These are phyloP conservation scores for Aspergillus vadensis DNA, from an alignment of 2,329 filamentous ascomycete genomes.

Conservation along the genomic window DNA sequence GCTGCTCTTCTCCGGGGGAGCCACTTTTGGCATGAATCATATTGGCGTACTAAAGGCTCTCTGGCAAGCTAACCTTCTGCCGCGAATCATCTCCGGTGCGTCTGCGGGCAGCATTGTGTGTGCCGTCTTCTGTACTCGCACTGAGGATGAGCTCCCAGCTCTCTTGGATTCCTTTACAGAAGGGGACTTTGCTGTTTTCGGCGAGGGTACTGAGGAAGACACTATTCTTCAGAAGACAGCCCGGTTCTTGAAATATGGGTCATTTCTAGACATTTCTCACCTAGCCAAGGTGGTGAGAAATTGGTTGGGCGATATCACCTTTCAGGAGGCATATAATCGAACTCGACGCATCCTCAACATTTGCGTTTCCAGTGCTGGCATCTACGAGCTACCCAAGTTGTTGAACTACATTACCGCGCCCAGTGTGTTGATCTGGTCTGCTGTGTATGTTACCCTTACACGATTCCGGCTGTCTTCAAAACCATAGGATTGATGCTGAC, in stretches of 20 bases:
- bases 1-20: conserved; percentile 79
- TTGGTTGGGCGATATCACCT: conserved; percentile 85
- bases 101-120: conserved; percentile 87
- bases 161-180: conserved; percentile 72
- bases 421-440: conserved; percentile 95
- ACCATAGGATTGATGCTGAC: conserved; percentile 14
- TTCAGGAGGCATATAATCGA: conserved; percentile 94
- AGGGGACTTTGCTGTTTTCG: conserved; percentile 80
- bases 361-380: conserved; percentile 81
- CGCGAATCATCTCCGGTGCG: conserved; percentile 83
- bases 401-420: conserved; percentile 93
- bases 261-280: conserved; percentile 82
- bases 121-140: conserved; percentile 74
- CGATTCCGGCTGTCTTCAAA: not conserved
- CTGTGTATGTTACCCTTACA: conserved; percentile 59
- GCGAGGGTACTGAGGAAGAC: conserved; percentile 61
- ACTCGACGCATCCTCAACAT: conserved; percentile 91
- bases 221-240: conserved; percentile 69
- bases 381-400: conserved; percentile 82
- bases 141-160: conserved; percentile 73
- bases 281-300: conserved; percentile 77
- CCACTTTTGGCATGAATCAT: conserved; percentile 89
- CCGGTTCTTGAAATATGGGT: conserved; percentile 76
- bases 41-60: conserved; percentile 83
- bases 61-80: conserved; percentile 72